Evolutionary conservation across 2,329 filamentous ascomycete genomes (phyloP).

Genomic region (Tolypocladium ophioglossoides): DNA sequence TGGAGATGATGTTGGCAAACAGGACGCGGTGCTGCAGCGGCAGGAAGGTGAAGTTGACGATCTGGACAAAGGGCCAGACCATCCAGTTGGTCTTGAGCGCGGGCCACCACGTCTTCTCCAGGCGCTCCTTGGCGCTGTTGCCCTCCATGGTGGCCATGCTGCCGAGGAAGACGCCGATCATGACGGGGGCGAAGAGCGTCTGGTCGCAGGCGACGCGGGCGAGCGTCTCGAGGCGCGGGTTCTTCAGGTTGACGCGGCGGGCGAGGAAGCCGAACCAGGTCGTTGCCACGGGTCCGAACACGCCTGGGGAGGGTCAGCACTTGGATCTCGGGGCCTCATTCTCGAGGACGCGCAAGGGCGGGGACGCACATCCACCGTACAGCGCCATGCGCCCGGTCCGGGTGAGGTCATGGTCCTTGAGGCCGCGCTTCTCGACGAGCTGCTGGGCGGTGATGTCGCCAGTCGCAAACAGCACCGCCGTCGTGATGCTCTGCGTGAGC

Average conservation of each 20-base stretch:
- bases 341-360: neutral
- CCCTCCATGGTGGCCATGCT: conserved; percentile 81
- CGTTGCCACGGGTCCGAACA: conserved; percentile 83
- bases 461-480: conserved; percentile 82
- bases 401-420: conserved; percentile 62
- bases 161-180: conserved; percentile 71
- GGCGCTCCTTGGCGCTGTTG: conserved; percentile 47
- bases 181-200: conserved; percentile 69
- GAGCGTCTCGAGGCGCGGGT: conserved; percentile 58
- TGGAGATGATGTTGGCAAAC: conserved; percentile 73
- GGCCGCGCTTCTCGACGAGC: conserved; percentile 69
- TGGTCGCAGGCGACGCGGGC: conserved; percentile 77
- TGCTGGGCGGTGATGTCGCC: conserved; percentile 91
- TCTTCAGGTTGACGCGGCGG: conserved; percentile 52
- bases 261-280: conserved; percentile 80
- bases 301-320: conserved; percentile 29
- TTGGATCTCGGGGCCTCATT: neutral
- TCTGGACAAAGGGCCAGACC: conserved; percentile 79
- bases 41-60: conserved; percentile 78
- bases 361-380: conserved; percentile 61
- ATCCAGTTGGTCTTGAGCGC: conserved; percentile 77
- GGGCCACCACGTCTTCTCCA: conserved; percentile 57
- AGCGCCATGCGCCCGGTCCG: conserved; percentile 70
- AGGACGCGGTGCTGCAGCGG: conserved; percentile 75
- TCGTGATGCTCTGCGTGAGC: conserved; percentile 84